Base-by-base conservation (phyloP, 208 protist species). In the Spongospora subterranea region DNA sequence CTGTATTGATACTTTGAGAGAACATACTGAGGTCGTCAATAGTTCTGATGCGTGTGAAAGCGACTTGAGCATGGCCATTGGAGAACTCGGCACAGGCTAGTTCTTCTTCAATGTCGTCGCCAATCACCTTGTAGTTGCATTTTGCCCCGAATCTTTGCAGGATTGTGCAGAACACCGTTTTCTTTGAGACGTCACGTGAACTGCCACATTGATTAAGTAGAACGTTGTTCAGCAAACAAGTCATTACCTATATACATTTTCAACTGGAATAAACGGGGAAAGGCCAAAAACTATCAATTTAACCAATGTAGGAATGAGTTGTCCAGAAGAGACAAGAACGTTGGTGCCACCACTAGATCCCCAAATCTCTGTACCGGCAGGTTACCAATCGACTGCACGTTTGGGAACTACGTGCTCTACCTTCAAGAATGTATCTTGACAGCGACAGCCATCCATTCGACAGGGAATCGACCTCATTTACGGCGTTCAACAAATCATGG, bases 231-330 rank as follows among this genome's bases (percentile, higher is more conserved):
- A 6, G 6, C 13, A 60, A 29, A 6, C 50, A 24, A 6, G 13
- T 60, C 24, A 60, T 60, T 60, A 60, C 50, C 50, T 60, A n/a
- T 82, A 82, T 43, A 82, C 71, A 43, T 82, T 6, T n/a, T 82
- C 71, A n/a, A 82, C n/a, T 20, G 71, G 40, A n/a, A 82, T 40
- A 43, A 45, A 82, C 71, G 71, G n/a, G n/a, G 71, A 82, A 20
- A 82, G 71, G 11, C 71, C 71, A 43, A 40, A 82, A 13, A 82
- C 35, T 17, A 82, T 43, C 17, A 82, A n/a, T n/a, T 82, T 82
- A 20, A 82, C 71, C 13, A 82, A 43, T 45, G 71, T 82, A 6
- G 71, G 71, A 6, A n/a, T 82, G 17, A 82, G 71, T n/a, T 82
- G 71, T 13, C 71, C 71, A 82, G 71, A 35, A 6, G 71, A 82